These are phyloP conservation scores for Aquilaria malaccensis DNA, from an alignment of 345 rosid genomes.

Conservation along the genomic window DNA sequence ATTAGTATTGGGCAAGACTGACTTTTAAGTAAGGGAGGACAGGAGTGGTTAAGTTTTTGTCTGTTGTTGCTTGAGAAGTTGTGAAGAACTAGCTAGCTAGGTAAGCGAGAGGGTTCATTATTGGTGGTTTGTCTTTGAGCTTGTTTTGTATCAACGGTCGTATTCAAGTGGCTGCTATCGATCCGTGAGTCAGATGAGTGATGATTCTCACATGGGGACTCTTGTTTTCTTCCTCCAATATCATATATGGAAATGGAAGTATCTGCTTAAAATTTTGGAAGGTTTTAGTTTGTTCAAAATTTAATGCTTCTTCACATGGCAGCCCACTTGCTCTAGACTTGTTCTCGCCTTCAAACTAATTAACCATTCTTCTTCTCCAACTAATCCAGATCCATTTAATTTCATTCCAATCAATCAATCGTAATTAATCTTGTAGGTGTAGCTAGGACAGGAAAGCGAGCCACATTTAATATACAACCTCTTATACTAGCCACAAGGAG, in stretches of 20 bases:
- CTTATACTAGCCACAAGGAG: too few species aligned
- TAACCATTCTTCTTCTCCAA: constrained; percentile 3
- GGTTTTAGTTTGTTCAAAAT: constrained; percentile 13
- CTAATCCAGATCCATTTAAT: constrained; percentile 1
- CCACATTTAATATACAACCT: too few species aligned
- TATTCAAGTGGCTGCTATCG: too few species aligned
- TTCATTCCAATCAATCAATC: constrained; percentile 9
- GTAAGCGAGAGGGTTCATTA: too few species aligned
- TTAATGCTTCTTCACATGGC: constrained; percentile 38
- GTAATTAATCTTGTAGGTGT: too few species aligned
- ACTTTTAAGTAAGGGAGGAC: too few species aligned
- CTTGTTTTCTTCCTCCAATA: constrained; percentile 22
- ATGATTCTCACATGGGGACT: constrained; percentile 41
- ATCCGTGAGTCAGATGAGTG: constrained; percentile 8
- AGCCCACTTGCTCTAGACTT: constrained; percentile 35
- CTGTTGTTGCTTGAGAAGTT: too few species aligned
- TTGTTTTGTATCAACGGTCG: constrained; percentile 12
- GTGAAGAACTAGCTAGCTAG: too few species aligned
- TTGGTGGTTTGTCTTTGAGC: not conserved
- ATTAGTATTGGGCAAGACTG: too few species aligned
- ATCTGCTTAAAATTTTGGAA: constrained; percentile 5
- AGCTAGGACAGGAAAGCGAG: too few species aligned
- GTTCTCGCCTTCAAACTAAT: not conserved
- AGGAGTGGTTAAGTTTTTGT: too few species aligned
- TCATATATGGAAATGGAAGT: constrained; percentile 7